Evolutionary conservation across 73 alveolate species (phyloP).

Genomic region (Paramecium tetraurelia): DNA sequence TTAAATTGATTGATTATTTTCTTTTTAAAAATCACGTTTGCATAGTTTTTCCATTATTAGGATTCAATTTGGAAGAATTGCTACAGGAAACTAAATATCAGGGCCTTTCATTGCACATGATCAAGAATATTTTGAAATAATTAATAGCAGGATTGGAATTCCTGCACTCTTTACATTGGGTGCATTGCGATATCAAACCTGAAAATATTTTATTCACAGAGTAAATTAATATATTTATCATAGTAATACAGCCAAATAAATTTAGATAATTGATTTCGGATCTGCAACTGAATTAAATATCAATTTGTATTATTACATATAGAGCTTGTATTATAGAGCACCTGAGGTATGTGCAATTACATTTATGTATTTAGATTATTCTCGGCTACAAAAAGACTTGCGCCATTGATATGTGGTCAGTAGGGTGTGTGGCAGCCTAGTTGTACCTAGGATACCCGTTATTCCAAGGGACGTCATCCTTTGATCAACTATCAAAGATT

Average conservation of each 20-base stretch:
- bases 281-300: not conserved
- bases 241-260: not conserved
- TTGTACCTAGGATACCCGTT: not conserved
- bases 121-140: not conserved
- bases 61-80: not conserved
- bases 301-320: not conserved
- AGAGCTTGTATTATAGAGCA: not conserved
- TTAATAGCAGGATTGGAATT: not conserved
- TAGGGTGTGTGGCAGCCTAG: conserved; percentile 7
- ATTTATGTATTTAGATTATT: not conserved
- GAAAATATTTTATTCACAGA: conserved; percentile 9
- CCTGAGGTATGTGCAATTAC: not conserved
- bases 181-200: conserved; percentile 35
- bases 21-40: not conserved
- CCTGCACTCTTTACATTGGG: not conserved
- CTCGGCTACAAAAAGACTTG: not conserved
- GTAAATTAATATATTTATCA: not conserved
- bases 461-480: not conserved
- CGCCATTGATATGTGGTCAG: conserved; percentile 10
- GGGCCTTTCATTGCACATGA: not conserved
- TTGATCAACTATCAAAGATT: not conserved
- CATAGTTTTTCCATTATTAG: not conserved
- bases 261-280: not conserved
- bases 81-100: not conserved
- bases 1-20: not conserved